phyloP scores from a whole-genome alignment of 805 yeast species.

The Blastobotrys attinorum region DNA sequence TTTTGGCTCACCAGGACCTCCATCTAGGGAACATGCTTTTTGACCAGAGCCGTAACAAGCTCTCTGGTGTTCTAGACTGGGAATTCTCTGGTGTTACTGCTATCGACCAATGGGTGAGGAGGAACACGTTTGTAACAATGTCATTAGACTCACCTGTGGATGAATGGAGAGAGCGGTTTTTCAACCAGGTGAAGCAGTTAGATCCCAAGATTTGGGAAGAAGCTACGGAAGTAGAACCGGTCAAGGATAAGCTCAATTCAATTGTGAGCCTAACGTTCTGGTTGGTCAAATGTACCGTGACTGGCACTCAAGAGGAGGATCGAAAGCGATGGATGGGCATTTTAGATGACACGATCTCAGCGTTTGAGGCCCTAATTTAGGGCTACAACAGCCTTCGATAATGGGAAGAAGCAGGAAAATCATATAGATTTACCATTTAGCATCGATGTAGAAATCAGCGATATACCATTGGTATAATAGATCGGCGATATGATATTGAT shows the following conservation, averaged over 20 bases:
- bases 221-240: background rate
- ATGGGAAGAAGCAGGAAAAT: no score
- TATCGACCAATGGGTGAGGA: slow-evolving; percentile 2
- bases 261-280: background rate
- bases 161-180: slow-evolving; percentile 1
- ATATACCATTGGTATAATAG: no score
- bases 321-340: background rate
- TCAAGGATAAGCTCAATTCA: background rate
- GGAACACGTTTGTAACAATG: background rate
- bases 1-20: background rate
- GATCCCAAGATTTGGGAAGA: background rate
- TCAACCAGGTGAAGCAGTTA: background rate
- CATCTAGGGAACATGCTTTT: background rate
- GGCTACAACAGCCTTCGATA: no score
- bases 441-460: no score
- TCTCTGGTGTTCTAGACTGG: background rate
- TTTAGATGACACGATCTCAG: background rate
- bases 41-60: background rate
- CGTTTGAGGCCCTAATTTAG: no score
- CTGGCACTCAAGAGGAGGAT: background rate
- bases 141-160: no score
- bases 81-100: background rate
- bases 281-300: background rate
- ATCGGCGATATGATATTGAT: no score
- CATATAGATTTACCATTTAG: no score